These are phyloP conservation scores for Medicago lupulina DNA, from an alignment of 306 rosid genomes.

Conservation along the genomic window DNA sequence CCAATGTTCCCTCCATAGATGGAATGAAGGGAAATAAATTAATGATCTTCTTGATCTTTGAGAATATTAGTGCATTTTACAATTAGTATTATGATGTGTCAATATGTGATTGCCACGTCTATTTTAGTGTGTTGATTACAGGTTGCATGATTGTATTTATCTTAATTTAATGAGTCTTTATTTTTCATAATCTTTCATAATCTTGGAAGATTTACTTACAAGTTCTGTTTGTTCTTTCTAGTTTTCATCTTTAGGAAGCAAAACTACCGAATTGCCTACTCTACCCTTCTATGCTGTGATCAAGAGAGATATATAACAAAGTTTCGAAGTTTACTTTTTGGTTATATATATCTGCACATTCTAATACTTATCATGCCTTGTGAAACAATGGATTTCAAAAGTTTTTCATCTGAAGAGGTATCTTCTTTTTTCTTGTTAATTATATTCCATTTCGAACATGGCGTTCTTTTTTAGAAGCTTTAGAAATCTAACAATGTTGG, in stretches of 20 bases:
- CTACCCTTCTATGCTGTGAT: too few relatives aligned
- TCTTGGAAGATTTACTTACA: conserved; percentile 17
- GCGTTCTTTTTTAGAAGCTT: not conserved
- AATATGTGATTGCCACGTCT: too few relatives aligned
- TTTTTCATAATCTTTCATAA: conserved; percentile 20
- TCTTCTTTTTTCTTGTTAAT: too few relatives aligned
- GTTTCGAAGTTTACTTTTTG: not conserved
- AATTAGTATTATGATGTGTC: conserved; percentile 4
- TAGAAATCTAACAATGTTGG: too few relatives aligned
- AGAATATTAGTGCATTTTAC: conserved; percentile 40
- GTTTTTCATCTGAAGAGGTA: conserved; percentile 61
- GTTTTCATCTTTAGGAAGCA: conserved; percentile 25
- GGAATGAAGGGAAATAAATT: not conserved
- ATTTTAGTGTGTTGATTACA: not conserved
- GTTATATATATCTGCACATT: too few relatives aligned
- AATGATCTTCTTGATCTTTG: conserved; percentile 27
- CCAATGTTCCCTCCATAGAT: too few relatives aligned
- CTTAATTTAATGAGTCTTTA: conserved; percentile 30
- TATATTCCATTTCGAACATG: too few relatives aligned
- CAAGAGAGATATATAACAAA: conserved; percentile 28
- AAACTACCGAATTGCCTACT: conserved; percentile 24
- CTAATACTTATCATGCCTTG: conserved; percentile 42
- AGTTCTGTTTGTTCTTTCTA: conserved; percentile 23
- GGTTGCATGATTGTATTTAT: conserved; percentile 35
- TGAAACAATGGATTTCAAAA: conserved; percentile 41